Evolutionary conservation across 1,284 basidiomycete genomes (phyloP), one percentile per base, ranked within the genome.

Genomic region (Fomitiporia mediterranea): DNA sequence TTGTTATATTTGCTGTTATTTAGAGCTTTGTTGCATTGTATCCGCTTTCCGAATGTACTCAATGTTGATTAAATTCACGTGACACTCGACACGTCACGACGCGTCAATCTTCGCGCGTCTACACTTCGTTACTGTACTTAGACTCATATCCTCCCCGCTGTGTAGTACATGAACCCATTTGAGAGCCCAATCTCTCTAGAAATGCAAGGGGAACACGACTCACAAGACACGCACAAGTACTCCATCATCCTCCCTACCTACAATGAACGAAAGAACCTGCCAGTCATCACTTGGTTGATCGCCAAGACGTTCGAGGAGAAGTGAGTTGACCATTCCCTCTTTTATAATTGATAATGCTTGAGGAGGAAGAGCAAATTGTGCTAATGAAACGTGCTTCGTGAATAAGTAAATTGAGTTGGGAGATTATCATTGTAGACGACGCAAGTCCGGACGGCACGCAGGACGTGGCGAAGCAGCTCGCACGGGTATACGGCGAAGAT

Each of bases 221-320:
- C 81, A 21, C 60, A 74, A 19, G 76, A 85, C 64, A 81, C 83
- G 5, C 84, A 85, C 75, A 91, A 87, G 70, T 92, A 91, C 69
- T 90, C 87, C 51, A 91, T 95, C 62, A 94, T 95, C 65, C 77
- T 95, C 9, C 93, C 93, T 40, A 95, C 92, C 1, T 96, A 95
- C 72, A 94, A 95, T 68, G 93, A 95, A 69, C 83, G 93, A 64
- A 91, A 90, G 74, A 95, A 96, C 68, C 72, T 96, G 19, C 93
- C 93, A 0, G 81, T 95, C 52, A 89, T 95, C 60, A 69, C 91
- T 23, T 94, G 89, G 88, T 74, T 94, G 1, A 73, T 94, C 38
- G 87, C 86, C 21, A 83, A 78, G 61, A 84, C 82, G 2, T 94
- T 94, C 61, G 71, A 75, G 43, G 79, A 87, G 66, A 77, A 89